Evolutionary conservation across 306 rosid species (phyloP), one percentile per base, ranked within the genome.

Genomic region (Vigna hirtella): DNA sequence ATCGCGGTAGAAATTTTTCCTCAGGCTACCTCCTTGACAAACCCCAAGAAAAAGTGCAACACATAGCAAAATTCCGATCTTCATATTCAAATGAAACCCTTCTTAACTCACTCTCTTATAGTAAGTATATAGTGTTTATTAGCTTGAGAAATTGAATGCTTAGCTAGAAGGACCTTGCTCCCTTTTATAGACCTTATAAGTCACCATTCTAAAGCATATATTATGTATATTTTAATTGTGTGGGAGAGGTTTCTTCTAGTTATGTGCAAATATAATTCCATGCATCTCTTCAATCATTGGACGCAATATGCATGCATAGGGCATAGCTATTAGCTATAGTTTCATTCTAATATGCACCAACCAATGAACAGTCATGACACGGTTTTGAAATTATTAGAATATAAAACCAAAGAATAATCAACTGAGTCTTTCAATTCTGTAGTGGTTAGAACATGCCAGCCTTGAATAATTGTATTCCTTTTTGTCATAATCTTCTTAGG

Each of bases 1-100:
- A n/a, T 42, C 0, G 36, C n/a, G 4, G 73, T 88, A 90, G 81
- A 90, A 90, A 0, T 65, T 24, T 68, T 83, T 81, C 18, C 36
- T 49, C 0, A 88, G 88, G 49, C 12, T 61, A 12, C 84, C 83
- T 68, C 87, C 90, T 28, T 79, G 75, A 74, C 89, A 88, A 56
- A 30, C 75, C 32, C 84, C 84, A 51, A 81, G 59, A 75, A 78
- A 42, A 70, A 81, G 48, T 24, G 71, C 26, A 62, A 79, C 47
- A 73, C 84, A 84, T 15, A 79, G 12, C 13, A 58, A 57, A 70
- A 6, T 15, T 28, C 38, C 53, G 24, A 72, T 78, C 80, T 78
- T 84, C 88, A 78, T 85, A 0, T 80, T 76, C 78, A 55, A 42
- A 48, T 61, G 18, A 34, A 63, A 34, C 6, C 6, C 16, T 63